phyloP scores from a whole-genome alignment of 2,329 filamentous ascomycete genomes.

The Exophiala xenobiotica region DNA sequence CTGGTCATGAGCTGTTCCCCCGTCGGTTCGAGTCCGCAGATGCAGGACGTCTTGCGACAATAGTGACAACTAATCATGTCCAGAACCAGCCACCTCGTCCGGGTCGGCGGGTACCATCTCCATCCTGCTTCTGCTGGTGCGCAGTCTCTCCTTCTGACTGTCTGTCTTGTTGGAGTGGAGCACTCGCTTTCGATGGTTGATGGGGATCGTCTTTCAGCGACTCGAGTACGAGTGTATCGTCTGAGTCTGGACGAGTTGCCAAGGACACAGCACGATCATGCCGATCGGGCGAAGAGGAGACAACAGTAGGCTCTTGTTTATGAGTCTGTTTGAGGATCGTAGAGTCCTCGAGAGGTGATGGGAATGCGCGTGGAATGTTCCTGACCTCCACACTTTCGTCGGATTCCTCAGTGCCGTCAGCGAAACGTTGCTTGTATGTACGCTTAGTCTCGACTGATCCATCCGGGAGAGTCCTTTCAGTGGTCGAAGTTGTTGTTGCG shows the following conservation, averaged over 20 bases:
- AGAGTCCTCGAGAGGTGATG: neutral
- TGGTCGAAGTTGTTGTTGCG: constrained; percentile 58
- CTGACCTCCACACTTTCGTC: constrained; percentile 45
- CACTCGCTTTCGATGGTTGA: too few relatives aligned
- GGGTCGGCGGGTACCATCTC: neutral
- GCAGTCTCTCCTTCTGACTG: neutral
- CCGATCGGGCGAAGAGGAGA: too few relatives aligned
- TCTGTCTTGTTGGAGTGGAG: neutral
- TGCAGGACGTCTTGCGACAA: too few relatives aligned
- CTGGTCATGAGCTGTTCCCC: too few relatives aligned
- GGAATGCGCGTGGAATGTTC: constrained; percentile 1
- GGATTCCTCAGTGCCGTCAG: constrained; percentile 60
- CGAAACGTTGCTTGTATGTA: constrained; percentile 58
- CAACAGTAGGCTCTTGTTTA: neutral
- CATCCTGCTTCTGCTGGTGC: constrained; percentile 1
- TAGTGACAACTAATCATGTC: too few relatives aligned
- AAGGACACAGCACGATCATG: too few relatives aligned
- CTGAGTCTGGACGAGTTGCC: too few relatives aligned
- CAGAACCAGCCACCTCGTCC: constrained; percentile 25
- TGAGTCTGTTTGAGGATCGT: neutral
- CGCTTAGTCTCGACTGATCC: constrained; percentile 59
- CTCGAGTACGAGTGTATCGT: too few relatives aligned
- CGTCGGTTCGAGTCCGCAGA: too few relatives aligned
- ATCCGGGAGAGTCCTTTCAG: constrained; percentile 55
- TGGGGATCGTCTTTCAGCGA: too few relatives aligned